A percentile compares a stretch with the other conserved stretches of the same genome.
Evolutionary conservation across 768 basidiomycete genomes (phyloP).

Genomic region (Tulasnella sp.): DNA sequence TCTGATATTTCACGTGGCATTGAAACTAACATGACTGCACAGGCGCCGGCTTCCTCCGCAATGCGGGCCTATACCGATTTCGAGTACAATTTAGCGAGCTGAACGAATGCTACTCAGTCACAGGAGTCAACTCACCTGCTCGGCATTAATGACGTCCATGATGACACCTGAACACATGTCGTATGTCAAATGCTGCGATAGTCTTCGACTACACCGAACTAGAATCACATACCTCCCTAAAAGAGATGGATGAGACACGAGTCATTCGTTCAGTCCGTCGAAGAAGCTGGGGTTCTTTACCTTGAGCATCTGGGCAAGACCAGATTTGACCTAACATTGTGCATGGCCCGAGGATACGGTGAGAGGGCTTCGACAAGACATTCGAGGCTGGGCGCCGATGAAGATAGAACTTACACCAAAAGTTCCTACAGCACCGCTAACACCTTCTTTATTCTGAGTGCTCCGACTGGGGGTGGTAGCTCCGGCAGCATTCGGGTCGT

Average conservation of each 20-base stretch:
- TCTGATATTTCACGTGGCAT: constrained; percentile 10
- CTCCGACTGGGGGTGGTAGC: background rate
- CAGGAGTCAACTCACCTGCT: constrained; percentile 33
- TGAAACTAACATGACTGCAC: constrained; percentile 68
- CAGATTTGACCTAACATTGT: constrained; percentile 65
- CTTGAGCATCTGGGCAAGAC: constrained; percentile 95
- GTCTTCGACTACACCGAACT: constrained; percentile 4
- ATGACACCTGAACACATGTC: constrained; percentile 62
- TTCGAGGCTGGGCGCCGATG: background rate
- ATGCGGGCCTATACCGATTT: constrained; percentile 59
- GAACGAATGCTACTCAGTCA: background rate
- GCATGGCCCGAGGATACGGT: background rate
- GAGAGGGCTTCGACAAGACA: background rate
- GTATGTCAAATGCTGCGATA: constrained; percentile 11
- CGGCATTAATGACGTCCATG: constrained; percentile 89
- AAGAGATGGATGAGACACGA: background rate
- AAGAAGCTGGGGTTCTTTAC: constrained; percentile 26
- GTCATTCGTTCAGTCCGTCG: background rate
- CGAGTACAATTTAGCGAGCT: background rate
- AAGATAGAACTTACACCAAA: constrained; percentile 42
- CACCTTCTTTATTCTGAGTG: background rate
- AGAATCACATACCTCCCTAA: constrained; percentile 8
- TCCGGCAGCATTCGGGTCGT: background rate
- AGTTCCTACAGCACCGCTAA: constrained; percentile 39
- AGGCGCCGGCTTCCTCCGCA: constrained; percentile 94